Base-by-base conservation (phyloP, 129 eudicot species). In the Pittosporum tobira region DNA sequence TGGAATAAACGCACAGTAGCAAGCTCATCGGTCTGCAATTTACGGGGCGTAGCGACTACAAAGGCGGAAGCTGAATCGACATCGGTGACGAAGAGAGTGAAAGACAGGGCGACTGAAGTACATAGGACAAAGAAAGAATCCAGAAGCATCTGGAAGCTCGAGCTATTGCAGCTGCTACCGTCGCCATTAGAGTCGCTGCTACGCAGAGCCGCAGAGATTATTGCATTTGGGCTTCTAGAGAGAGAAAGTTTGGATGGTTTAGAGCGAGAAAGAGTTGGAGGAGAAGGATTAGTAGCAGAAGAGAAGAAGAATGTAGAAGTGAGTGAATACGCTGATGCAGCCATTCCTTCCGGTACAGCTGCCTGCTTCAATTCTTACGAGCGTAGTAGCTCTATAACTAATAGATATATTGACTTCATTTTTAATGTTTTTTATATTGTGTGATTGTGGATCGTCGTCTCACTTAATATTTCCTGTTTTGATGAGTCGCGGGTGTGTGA, bases 1-100 rank as follows among this genome's bases (percentile, higher is more conserved):
- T 88, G 90, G 50, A 88, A 88, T 14, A 88, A 81, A 7, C 90
- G 84, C 61, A 88, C 96, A 7, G 96, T 88, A 50, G 94, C 94
- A 5, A 84, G 82, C 71, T 88, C 96, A 66, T 88, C 96, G 50
- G 87, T 69, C 78, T 88, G 96, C 81, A 88, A 66, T 50, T 84
- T 88, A 71, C 70, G 48, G 10, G 93, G 77, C 30, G 88, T 64
- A 18, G 93, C 72, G 24, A 79, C 85, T 10, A 88, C 97, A 59
- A 89, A 89, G 2, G 94, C 96, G 36, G 87, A 72, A 2, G 94
- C 90, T 2, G 84, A 57, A 65, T 72, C 88, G 29, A 84, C 71
- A 72, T 88, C 96, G 2, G 75, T 47, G 5, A 79, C 76, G 34
- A 74, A 79, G 0, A 88, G 19, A 29, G 85, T 57, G 16, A 77